A percentile compares a stretch with the other conserved stretches of the same genome.
phyloP scores from a whole-genome alignment of 2,329 filamentous ascomycete species.

The Trichophyton benhamiae region DNA sequence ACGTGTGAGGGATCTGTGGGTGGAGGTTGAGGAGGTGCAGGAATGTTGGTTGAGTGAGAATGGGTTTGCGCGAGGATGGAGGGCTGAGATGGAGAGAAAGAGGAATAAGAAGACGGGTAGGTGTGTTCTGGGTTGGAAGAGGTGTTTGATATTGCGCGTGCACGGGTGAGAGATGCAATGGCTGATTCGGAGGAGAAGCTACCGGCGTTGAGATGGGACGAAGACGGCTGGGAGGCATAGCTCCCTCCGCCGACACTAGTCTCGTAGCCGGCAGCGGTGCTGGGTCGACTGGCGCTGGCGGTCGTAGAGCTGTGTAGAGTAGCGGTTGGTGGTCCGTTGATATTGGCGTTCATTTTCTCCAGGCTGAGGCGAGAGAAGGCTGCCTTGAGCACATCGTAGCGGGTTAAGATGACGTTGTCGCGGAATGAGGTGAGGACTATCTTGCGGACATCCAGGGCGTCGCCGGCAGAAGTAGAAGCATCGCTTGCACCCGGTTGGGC shows the following conservation, averaged over 20 bases:
- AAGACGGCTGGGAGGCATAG: slow-evolving; percentile 57
- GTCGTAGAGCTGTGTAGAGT: slow-evolving; percentile 28
- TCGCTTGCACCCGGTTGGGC: slow-evolving; percentile 45
- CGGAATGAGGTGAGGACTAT: slow-evolving; percentile 80
- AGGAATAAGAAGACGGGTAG: slow-evolving; percentile 32
- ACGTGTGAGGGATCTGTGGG: slow-evolving; percentile 46
- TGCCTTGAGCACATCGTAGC: slow-evolving; percentile 76
- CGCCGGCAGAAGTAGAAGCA: slow-evolving; percentile 24
- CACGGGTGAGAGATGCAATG: slow-evolving; percentile 46
- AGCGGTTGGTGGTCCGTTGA: slow-evolving; percentile 30
- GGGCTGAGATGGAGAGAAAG: slow-evolving; percentile 28
- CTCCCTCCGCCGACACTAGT: slow-evolving; percentile 55
- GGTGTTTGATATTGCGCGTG: slow-evolving; percentile 59
- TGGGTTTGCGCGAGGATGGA: slow-evolving; percentile 15
- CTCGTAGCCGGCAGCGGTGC: slow-evolving; percentile 58
- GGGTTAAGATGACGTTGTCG: slow-evolving; percentile 74
- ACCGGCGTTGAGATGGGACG: slow-evolving; percentile 59
- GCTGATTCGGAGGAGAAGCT: slow-evolving; percentile 41
- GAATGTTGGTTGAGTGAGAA: background rate
- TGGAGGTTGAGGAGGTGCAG: slow-evolving; percentile 1
- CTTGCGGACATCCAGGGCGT: slow-evolving; percentile 71
- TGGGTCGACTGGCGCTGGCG: slow-evolving; percentile 40
- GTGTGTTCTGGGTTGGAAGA: slow-evolving; percentile 39
- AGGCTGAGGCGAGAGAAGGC: slow-evolving; percentile 84
- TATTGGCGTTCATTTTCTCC: slow-evolving; percentile 54